Evolutionary conservation across 768 basidiomycete species (phyloP).

Genomic region (Suillus paluster): DNA sequence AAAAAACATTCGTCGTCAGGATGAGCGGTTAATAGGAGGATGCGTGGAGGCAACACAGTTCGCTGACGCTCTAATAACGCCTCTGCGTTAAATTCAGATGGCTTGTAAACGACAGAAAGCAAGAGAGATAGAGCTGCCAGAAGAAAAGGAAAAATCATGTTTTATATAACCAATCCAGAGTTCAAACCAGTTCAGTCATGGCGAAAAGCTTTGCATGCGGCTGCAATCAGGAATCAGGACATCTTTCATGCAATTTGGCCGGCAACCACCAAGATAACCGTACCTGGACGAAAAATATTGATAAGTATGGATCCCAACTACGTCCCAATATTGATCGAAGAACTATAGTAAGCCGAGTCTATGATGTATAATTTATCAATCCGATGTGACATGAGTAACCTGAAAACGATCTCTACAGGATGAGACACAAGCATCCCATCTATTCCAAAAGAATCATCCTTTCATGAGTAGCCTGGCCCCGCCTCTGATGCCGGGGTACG

Average conservation of each 20-base stretch:
- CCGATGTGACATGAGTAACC: not conserved
- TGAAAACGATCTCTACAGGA: not conserved
- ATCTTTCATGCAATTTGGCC: too few species aligned
- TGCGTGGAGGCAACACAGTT: conserved; percentile 19
- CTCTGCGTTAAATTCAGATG: conserved; percentile 27
- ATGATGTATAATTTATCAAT: not conserved
- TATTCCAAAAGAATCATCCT: not conserved
- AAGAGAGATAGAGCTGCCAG: conserved; percentile 18
- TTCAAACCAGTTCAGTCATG: not conserved
- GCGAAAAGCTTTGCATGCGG: too few species aligned
- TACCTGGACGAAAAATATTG: too few species aligned
- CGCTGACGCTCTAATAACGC: conserved; percentile 15
- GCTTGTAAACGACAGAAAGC: conserved; percentile 29
- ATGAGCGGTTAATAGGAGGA: conserved; percentile 86
- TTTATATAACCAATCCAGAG: too few species aligned
- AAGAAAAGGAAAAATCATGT: conserved; percentile 23
- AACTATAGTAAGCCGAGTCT: not conserved
- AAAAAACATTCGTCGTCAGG: conserved; percentile 96
- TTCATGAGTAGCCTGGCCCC: not conserved
- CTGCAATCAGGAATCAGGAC: too few species aligned
- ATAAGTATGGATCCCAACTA: too few species aligned
- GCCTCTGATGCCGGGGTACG: conserved; percentile 4
- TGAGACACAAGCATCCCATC: not conserved
- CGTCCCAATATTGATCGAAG: not conserved
- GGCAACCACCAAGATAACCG: too few species aligned